Conservation (phyloP, 2,329 filamentous ascomycete species). For the Sporothrix pallida region DNA sequence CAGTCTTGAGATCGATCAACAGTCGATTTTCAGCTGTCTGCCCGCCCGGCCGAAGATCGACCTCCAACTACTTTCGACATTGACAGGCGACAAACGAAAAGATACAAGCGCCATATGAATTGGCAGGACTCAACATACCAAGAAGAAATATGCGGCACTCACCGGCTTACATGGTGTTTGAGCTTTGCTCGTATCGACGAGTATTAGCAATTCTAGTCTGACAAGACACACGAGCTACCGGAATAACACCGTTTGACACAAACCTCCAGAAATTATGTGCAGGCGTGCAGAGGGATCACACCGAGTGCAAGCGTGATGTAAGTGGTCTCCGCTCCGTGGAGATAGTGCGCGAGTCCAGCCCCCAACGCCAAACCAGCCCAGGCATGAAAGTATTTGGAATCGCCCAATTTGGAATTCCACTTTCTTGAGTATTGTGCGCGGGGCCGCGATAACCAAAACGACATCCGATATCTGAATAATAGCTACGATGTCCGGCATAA, state of each 20-base stretch:
- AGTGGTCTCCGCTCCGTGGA: conserved; percentile 1
- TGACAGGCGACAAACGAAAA: neutral
- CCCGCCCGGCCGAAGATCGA: neutral
- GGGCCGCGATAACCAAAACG: conserved; percentile 11
- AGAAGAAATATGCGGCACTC: no score
- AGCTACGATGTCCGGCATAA: neutral
- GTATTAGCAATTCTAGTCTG: no score
- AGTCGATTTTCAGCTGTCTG: neutral
- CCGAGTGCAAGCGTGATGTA: conserved; percentile 3
- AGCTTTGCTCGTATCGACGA: no score
- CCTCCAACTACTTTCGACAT: no score
- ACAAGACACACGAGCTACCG: neutral
- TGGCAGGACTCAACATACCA: no score
- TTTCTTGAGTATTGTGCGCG: neutral
- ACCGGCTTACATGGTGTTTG: neutral
- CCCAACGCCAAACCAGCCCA: neutral
- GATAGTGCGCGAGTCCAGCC: neutral
- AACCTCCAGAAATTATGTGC: neutral
- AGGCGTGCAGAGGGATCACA: neutral
- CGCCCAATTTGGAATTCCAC: conserved; percentile 30
- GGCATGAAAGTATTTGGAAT: conserved; percentile 29
- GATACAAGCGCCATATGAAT: neutral
- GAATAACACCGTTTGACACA: no score
- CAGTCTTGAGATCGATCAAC: no score
- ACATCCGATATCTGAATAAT: no score